Base-by-base conservation (phyloP, 345 rosid genomes). In the Streptanthus diversifolius region DNA sequence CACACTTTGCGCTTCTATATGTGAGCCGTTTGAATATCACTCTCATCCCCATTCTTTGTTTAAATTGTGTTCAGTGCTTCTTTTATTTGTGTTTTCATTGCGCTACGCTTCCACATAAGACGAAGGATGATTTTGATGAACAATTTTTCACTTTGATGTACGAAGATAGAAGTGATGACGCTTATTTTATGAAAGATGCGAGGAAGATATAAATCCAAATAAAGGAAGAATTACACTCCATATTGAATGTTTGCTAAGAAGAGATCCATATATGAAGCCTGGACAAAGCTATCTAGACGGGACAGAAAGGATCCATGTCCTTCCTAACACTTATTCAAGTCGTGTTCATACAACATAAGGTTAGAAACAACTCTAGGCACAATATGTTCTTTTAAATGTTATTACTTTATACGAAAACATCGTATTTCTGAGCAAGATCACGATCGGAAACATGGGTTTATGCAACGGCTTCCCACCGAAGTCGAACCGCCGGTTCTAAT, bases 41-140 rank as follows among this genome's bases (percentile, higher is more conserved):
- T 13, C 22, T 43, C 73, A 69, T 43, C 7, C 33, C 11, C 71
- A 66, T 40, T 5, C 49, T 0, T 22, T 66, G 12, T 51, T 36
- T 11, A 9, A 9, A 21, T 12, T 0, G 3, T 65, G 70, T 35
- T 65, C 45, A 24, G 19, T 68, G 32, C 14, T 3, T 27, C 7
- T 68, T 68, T 54, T 11, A 1, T 37, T 2, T 54, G 7, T 68
- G 72, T 5, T 68, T 54, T 68, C 10, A 32, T 5, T 68, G 64
- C 18, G 73, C 64, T 10, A 68, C 73, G 25, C 44, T 68, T 41
- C 73, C 73, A 8, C 22, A 48, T 65, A 1, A 48, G 70, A 48
- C 44, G 2, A n/a, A 7, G 0, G 13, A 0, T 0, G 5, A 40
- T 2, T 37, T 40, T 55, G 0, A 5, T 3, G 0, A 0, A 18